phyloP scores from a whole-genome alignment of 108 stramenopile genomes.

The Fistulifera solaris region DNA sequence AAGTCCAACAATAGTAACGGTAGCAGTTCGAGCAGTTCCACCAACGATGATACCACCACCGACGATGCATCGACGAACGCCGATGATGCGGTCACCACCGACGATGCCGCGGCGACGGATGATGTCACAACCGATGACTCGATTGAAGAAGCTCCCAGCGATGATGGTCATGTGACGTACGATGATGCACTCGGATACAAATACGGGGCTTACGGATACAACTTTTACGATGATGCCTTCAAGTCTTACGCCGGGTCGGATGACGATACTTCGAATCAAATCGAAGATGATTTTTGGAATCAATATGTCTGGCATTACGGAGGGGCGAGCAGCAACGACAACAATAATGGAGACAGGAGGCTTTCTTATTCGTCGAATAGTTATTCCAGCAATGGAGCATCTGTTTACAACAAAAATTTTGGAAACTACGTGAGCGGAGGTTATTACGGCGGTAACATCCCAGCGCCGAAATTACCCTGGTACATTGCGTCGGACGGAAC shows the following conservation, averaged over 20 bases:
- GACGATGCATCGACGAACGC: neutral
- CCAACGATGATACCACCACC: neutral
- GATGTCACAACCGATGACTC: constrained; percentile 1
- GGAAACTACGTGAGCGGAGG: constrained; percentile 3
- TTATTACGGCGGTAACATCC: neutral
- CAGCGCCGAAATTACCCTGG: neutral
- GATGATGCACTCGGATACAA: neutral
- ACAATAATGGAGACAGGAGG: too few species aligned
- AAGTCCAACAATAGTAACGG: neutral
- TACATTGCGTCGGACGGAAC: constrained; percentile 3
- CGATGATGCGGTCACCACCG: constrained; percentile 4
- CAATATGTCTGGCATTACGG: too few species aligned
- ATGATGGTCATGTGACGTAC: neutral
- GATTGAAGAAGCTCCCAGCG: too few species aligned
- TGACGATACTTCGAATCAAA: too few species aligned
- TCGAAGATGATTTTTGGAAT: too few species aligned
- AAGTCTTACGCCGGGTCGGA: neutral
- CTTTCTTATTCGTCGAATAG: too few species aligned
- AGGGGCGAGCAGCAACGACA: too few species aligned
- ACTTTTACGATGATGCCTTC: neutral
- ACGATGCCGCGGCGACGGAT: constrained; percentile 4
- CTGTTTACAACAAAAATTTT: constrained; percentile 7
- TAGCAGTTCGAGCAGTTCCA: neutral
- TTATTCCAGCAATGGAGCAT: too few species aligned
- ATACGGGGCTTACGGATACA: neutral